Conservation (phyloP, 1,284 basidiomycete genomes). For the Ceratobasidium sp. region DNA sequence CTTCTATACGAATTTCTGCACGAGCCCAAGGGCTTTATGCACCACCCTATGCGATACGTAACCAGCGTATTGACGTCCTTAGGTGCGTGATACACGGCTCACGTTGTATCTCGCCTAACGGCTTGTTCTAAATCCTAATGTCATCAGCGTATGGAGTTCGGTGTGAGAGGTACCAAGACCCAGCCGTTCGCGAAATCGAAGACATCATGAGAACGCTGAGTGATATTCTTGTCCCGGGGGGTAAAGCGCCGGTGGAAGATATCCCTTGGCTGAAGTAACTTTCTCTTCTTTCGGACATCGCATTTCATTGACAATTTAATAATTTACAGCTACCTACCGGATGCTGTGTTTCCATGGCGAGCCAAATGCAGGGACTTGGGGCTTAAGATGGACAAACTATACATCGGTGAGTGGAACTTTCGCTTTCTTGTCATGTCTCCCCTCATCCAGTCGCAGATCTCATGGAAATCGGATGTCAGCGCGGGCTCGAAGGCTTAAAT, state of each 20-base stretch:
- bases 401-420: constrained; percentile 1
- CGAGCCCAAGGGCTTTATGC: constrained; percentile 37
- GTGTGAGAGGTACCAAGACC: not conserved
- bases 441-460: constrained; percentile 1
- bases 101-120: not conserved
- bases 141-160: constrained; percentile 17
- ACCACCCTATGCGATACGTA: constrained; percentile 40
- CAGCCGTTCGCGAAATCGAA: not conserved
- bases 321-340: constrained; percentile 13
- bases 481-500: constrained; percentile 9
- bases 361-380: constrained; percentile 2
- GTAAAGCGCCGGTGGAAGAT: not conserved
- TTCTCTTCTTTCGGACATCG: not conserved
- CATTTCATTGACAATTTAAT: not conserved
- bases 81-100: not conserved
- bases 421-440: too few species aligned
- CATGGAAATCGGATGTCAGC: constrained; percentile 12
- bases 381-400: constrained; percentile 19
- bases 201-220: not conserved
- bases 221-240: not conserved
- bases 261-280: constrained; percentile 1
- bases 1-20: constrained; percentile 41
- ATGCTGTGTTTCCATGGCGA: constrained; percentile 21
- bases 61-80: constrained; percentile 42
- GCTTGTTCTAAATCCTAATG: not conserved